Base-by-base conservation (phyloP, 768 basidiomycete species). In the Mycena maculata region DNA sequence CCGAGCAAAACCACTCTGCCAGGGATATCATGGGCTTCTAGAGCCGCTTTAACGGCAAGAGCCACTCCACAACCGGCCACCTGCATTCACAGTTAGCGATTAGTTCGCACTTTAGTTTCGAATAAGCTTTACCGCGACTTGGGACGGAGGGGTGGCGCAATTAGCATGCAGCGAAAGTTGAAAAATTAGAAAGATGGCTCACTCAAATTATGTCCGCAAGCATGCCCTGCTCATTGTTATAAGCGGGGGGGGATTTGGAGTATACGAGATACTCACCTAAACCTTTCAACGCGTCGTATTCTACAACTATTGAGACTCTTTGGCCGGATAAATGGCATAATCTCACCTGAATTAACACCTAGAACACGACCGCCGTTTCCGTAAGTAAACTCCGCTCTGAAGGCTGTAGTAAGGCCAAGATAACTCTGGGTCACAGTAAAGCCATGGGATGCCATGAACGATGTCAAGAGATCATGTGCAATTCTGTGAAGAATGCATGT, bases 341-440 rank as follows among this genome's bases (percentile, higher is more conserved):
- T 38, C 91, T 92, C 92, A 78, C 94, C 93, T 18, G 92, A 88
- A 76, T 95, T 94, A 68, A 94, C 78, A 10, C 93, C 93, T 49
- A 94, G 81, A 54, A 88, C 87, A 44, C 90, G 85, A 12, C 91
- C 90, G 31, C 86, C 87, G 38, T 69, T 73, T 27, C 88, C 87
- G 68, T 87, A 85, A 39, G 81, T 81, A 76, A 84, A 93, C 72
- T 89, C 90, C 2, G 93, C 93, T 59, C 86, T 83, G 90, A 92
- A 95, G 4, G 93, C 93, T 25, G 93, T 94, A 16, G 85, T 76
- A 4, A 95, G 83, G 18, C 87, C 89, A 53, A 90, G 85, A 72
- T 94, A 92, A 72, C 89, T 88, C 55, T 79, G 82, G 3, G 89
- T 93, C 25, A 94, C 89, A n/a, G 77, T 76, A 76, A 93, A 95